Evolutionary conservation across 225 moss, liverwort and hornwort genomes (phyloP).

Genomic region (Anthoceros angustus): DNA sequence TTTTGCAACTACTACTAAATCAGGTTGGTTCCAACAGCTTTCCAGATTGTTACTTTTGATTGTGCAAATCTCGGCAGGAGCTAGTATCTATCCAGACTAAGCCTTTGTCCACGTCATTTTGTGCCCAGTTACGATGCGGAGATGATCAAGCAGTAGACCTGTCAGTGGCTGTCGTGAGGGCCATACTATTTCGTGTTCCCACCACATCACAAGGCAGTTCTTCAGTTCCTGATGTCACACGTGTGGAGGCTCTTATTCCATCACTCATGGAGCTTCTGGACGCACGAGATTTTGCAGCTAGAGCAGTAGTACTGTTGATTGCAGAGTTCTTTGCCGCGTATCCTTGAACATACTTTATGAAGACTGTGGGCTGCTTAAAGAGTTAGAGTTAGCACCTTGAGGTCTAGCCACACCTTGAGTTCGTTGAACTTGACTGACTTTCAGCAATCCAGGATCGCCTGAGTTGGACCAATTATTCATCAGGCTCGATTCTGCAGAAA

Average conservation of each 20-base stretch:
- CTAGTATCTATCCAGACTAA: background rate
- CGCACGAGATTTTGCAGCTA: conserved; percentile 66
- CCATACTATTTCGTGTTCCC: conserved; percentile 51
- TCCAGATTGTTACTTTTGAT: background rate
- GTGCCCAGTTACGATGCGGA: conserved; percentile 45
- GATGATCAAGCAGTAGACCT: conserved; percentile 63
- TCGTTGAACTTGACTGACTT: conserved; percentile 24
- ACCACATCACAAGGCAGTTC: conserved; percentile 9
- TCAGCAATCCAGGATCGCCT: conserved; percentile 55
- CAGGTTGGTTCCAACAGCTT: conserved; percentile 27
- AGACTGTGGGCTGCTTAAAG: background rate
- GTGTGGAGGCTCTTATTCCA: conserved; percentile 67
- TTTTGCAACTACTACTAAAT: conserved; percentile 59
- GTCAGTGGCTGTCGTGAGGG: conserved; percentile 58
- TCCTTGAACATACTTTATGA: conserved; percentile 25
- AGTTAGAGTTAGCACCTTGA: background rate
- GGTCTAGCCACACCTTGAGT: background rate
- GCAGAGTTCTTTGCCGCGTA: conserved; percentile 86
- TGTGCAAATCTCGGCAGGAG: too few relatives aligned
- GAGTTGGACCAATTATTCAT: conserved; percentile 71
- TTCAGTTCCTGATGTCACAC: conserved; percentile 15
- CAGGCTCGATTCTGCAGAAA: conserved; percentile 65
- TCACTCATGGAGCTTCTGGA: conserved; percentile 90
- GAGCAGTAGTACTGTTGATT: conserved; percentile 82
- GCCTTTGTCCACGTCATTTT: background rate